Base-by-base conservation (phyloP, 345 rosid genomes). In the Carallia pectinifolia region DNA sequence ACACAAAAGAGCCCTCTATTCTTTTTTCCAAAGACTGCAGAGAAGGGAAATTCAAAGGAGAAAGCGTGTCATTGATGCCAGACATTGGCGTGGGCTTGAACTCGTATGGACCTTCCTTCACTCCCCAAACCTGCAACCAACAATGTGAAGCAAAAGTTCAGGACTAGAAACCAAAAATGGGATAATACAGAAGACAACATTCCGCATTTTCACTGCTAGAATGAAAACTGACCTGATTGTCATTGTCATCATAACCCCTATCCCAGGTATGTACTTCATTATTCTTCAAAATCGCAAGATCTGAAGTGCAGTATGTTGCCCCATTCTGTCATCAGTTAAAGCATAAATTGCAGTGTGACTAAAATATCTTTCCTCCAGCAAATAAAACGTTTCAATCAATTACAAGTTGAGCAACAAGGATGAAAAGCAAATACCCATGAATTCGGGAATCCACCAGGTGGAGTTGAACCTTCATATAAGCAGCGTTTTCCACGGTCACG, bases 191-290 rank as follows among this genome's bases (percentile, higher is more conserved):
- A 47, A 16, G 30, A 33, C 6, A 9, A n/a, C n/a, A 52, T 44
- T 60, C 9, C 3, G 0, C 17, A 12, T 1, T 12, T 12, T 12
- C 50, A 44, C 50, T 44, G 50, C 50, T 44, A 44, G 17, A 44
- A 44, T 12, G 17, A 65, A 76, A 50, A 75, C 68, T 34, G 17
- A 92, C 99, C 91, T 92, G 97, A 71, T 86, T 91, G 53, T 82
- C 87, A 67, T 83, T 79, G 5, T 84, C 90, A n/a, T 90, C 97
- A 8, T 84, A 94, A 36, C 99, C 96, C 48, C 91, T 83, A 72
- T 95, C 99, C 99, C 96, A 89, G 58, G 86, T 81, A 63, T 92
- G 97, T 66, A 89, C 80, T 83, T 95, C 99, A 61, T 81, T 89
- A 79, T 90, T 95, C 86, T 90, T 89, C 72, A 90, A 40, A 63